Evolutionary conservation across 345 rosid genomes (phyloP), one percentile per base, ranked within the genome.

Genomic region (Gossypium raimondii): DNA sequence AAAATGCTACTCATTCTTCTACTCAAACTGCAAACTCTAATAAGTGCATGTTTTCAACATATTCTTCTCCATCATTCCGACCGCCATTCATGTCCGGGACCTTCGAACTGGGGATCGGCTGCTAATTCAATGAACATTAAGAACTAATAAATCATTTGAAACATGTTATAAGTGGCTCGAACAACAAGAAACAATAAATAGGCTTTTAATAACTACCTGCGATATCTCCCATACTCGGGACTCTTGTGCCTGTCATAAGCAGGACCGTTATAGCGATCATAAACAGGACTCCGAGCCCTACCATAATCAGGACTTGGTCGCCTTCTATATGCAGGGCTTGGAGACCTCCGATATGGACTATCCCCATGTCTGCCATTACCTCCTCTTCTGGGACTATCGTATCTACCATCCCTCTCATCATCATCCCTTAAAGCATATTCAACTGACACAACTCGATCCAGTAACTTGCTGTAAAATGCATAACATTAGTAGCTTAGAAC

Each of bases 241-340:
- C 87, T 87, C 67, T 78, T 78, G 45, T 74, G 86, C 77, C 82
- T 83, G 24, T 84, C 89, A 82, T 85, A 82, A 24, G 78, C 86
- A 41, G 88, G 88, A 64, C 89, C 98, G 58, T 80, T 84, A 77
- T 90, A 87, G 75, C 85, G 83, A 45, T 85, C 90, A 81, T 93
- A 91, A 74, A 74, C 90, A 8, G 98, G 97, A 79, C 93, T 91
- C 12, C 82, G 88, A 57, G 84, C 84, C n/a, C 88, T 78, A 47
- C 91, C 95, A 81, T 91, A 93, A 51, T 93, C 93, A 59, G 95
- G 93, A 83, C 93, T 93, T 3, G 91, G 89, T 47, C 92, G 87
- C 76, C 87, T 84, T 41, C 85, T 86, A 72, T 80, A 87, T 34
- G 70, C 83, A 44, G 97, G 93, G 73, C 98, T 93, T 9, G 89